These are phyloP conservation scores for Nitzschia putrida DNA, from an alignment of 108 stramenopile species.

Conservation along the genomic window DNA sequence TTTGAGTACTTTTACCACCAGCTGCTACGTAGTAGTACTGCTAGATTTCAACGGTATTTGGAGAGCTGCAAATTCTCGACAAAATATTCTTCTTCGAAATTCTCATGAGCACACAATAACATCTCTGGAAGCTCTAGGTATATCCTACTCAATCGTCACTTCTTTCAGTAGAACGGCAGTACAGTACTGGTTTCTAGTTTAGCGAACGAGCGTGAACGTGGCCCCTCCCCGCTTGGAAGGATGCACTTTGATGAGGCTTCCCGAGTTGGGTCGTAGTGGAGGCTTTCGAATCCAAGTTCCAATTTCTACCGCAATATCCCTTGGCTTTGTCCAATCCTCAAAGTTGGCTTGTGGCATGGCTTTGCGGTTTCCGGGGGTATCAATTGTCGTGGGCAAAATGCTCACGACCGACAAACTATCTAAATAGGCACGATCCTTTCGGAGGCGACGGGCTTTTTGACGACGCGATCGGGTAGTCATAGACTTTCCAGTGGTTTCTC, in stretches of 20 bases:
- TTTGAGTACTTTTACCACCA: too few relatives aligned
- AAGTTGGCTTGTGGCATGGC: constrained; percentile 51
- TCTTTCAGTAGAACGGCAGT: not conserved
- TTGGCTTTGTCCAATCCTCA: constrained; percentile 65
- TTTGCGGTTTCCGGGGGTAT: constrained; percentile 76
- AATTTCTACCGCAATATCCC: constrained; percentile 78
- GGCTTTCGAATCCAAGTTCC: constrained; percentile 67
- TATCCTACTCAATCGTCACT: too few relatives aligned
- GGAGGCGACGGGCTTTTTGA: constrained; percentile 18
- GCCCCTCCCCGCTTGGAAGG: constrained; percentile 58
- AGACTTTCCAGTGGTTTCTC: constrained; percentile 41
- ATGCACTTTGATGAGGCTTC: constrained; percentile 79
- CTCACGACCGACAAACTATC: constrained; percentile 50
- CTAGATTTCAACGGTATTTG: too few relatives aligned
- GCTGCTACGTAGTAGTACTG: too few relatives aligned
- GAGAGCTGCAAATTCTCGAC: too few relatives aligned
- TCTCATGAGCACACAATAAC: too few relatives aligned
- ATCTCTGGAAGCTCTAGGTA: too few relatives aligned
- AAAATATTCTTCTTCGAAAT: too few relatives aligned
- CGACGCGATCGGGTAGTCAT: constrained; percentile 46
- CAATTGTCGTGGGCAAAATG: constrained; percentile 76
- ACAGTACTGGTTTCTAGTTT: not conserved
- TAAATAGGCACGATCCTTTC: constrained; percentile 34
- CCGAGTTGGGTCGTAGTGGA: constrained; percentile 72
- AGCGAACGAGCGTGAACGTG: constrained; percentile 59